These are phyloP conservation scores for Curvularia spicifera DNA, from an alignment of 2,329 filamentous ascomycete genomes.

Conservation along the genomic window DNA sequence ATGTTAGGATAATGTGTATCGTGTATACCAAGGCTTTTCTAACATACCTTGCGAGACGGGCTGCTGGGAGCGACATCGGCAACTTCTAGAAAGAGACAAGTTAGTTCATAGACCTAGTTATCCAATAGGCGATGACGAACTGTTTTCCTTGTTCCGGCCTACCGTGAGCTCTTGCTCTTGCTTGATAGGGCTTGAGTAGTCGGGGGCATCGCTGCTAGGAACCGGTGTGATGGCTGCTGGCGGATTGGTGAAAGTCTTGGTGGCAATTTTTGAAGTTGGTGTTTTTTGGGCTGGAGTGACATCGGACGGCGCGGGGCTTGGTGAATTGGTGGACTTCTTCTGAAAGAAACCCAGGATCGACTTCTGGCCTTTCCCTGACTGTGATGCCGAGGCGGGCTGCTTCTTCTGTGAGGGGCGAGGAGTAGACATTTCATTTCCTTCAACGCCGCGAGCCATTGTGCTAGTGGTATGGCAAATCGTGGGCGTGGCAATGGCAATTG, in stretches of 20 bases:
- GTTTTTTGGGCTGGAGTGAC: constrained; percentile 37
- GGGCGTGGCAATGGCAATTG: not conserved
- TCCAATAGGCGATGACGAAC: constrained; percentile 53
- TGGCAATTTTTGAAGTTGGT: constrained; percentile 34
- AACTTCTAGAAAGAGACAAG: constrained; percentile 50
- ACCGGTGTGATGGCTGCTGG: constrained; percentile 67
- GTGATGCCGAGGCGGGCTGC: constrained; percentile 53
- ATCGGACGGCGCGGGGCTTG: constrained; percentile 47
- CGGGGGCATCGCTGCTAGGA: constrained; percentile 78
- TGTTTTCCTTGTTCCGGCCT: constrained; percentile 61
- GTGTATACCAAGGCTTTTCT: not conserved
- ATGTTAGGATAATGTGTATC: constrained; percentile 13
- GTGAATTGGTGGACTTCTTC: constrained; percentile 61
- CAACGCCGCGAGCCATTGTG: constrained; percentile 54
- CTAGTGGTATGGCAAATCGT: not conserved
- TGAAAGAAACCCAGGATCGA: constrained; percentile 83
- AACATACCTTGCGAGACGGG: constrained; percentile 76
- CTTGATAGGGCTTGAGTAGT: constrained; percentile 72
- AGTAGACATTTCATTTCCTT: constrained; percentile 56
- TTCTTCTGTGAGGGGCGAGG: constrained; percentile 56
- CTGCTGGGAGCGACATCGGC: constrained; percentile 65
- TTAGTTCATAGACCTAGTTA: constrained; percentile 53
- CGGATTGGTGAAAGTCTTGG: constrained; percentile 44
- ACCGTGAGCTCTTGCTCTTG: constrained; percentile 59
- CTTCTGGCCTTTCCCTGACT: constrained; percentile 66